Evolutionary conservation across 2,329 filamentous ascomycete species (phyloP).

Genomic region (Alternaria dauci): DNA sequence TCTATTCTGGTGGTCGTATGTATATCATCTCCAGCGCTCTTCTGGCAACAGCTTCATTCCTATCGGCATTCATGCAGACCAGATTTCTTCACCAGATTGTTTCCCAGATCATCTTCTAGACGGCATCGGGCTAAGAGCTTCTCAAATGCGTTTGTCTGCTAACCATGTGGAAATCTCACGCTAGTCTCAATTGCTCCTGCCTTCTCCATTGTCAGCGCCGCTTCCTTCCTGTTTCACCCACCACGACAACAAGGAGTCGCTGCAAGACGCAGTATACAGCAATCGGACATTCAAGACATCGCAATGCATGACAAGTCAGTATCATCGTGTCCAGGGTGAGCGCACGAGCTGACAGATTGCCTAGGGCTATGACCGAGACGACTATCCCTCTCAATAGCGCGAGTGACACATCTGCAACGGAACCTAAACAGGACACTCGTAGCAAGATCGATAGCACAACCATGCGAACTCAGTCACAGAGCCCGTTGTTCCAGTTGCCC

Average conservation of each 20-base stretch:
- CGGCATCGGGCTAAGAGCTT: not conserved
- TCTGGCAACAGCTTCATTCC: no score
- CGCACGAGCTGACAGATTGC: not conserved
- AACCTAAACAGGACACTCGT: not conserved
- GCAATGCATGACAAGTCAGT: not conserved
- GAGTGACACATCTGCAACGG: not conserved
- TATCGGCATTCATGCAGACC: no score
- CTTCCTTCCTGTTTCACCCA: not conserved
- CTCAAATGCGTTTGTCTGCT: not conserved
- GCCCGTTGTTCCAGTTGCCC: not conserved
- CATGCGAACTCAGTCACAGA: not conserved
- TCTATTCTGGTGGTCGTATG: not conserved
- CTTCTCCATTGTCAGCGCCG: not conserved
- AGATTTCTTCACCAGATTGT: not conserved
- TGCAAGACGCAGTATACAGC: not conserved
- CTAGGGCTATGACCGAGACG: not conserved
- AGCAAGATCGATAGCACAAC: not conserved
- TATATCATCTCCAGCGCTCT: not conserved
- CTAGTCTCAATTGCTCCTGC: not conserved
- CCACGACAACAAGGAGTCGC: not conserved
- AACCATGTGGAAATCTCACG: not conserved
- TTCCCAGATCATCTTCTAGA: not conserved
- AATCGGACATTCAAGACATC: not conserved
- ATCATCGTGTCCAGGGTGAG: not conserved
- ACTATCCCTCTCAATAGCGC: not conserved